These are phyloP conservation scores for Arthrobotrys entomopaga DNA, from an alignment of 2,329 filamentous ascomycete species.

Conservation along the genomic window DNA sequence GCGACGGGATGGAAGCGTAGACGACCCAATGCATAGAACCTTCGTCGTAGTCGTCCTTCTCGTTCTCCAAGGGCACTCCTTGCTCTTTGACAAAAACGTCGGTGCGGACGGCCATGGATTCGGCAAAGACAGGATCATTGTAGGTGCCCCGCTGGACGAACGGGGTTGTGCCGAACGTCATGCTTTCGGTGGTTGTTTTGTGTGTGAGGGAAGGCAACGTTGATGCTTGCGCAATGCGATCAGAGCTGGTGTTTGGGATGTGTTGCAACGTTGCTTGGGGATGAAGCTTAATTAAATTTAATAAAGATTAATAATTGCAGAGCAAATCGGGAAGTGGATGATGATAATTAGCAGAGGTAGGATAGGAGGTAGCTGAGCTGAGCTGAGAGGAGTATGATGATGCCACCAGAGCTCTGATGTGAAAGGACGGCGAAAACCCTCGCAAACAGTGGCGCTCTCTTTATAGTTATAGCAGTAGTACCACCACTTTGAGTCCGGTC, in stretches of 20 bases:
- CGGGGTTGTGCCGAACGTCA: slow-evolving; percentile 49
- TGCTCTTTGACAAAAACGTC: slow-evolving; percentile 73
- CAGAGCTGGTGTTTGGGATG: background rate
- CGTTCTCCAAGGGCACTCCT: slow-evolving; percentile 70
- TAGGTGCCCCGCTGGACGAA: slow-evolving; percentile 42
- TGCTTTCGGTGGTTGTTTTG: slow-evolving; percentile 27
- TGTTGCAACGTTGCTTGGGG: background rate
- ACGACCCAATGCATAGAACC: slow-evolving; percentile 86
- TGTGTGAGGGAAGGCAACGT: background rate
- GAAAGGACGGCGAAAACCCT: slow-evolving; percentile 3
- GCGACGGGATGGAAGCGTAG: slow-evolving; percentile 71
- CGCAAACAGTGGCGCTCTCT: slow-evolving; percentile 26
- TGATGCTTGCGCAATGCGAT: slow-evolving; percentile 11
- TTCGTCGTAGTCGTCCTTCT: slow-evolving; percentile 82
- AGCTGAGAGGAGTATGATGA: slow-evolving; percentile 37
- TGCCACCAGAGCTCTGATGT: background rate
- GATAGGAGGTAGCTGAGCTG: background rate
- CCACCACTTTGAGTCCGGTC: too few relatives aligned
- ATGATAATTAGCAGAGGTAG: too few relatives aligned
- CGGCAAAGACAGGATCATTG: slow-evolving; percentile 66
- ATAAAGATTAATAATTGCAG: slow-evolving; percentile 23
- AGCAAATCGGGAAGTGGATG: background rate
- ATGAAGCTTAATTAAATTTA: background rate
- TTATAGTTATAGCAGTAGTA: background rate
- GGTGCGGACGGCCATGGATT: slow-evolving; percentile 72